Evolutionary conservation across 129 eudicot species (phyloP).

Genomic region (Erigeron canadensis): DNA sequence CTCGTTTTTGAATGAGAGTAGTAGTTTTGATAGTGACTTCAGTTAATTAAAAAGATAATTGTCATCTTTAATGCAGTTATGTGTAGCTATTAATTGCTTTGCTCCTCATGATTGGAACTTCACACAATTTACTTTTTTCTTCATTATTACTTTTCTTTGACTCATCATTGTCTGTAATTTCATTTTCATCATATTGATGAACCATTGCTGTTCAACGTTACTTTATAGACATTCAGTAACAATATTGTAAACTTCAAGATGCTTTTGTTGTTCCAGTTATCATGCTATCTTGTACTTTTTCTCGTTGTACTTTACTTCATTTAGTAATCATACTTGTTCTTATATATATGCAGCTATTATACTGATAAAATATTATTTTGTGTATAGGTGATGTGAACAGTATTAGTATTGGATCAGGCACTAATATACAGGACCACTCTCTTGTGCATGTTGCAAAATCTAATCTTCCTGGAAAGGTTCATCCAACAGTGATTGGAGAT

Average conservation of each 20-base stretch:
- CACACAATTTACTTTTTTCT: not conserved
- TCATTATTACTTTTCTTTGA: not conserved
- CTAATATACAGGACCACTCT: conserved; percentile 71
- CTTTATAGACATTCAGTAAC: not conserved
- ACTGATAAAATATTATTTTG: conserved; percentile 13
- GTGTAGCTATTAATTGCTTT: not conserved
- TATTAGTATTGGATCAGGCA: conserved; percentile 69
- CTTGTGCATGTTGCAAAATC: conserved; percentile 74
- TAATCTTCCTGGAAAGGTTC: conserved; percentile 59
- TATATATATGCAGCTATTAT: not conserved
- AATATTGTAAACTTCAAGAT: not conserved
- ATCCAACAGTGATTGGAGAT: conserved; percentile 69
- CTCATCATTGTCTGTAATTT: not conserved
- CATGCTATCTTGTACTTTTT: not conserved
- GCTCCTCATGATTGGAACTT: not conserved
- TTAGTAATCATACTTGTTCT: not conserved
- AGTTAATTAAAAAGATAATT: not conserved
- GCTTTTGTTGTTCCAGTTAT: not conserved
- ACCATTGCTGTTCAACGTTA: not conserved
- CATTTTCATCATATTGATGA: not conserved
- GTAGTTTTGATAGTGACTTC: not conserved
- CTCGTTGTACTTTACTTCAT: not conserved
- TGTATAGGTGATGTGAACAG: conserved; percentile 61
- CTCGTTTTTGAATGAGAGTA: not conserved
- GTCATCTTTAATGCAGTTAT: not conserved